Conservation (phyloP, 164 flowering plant species). For the Akebia trifoliata region DNA sequence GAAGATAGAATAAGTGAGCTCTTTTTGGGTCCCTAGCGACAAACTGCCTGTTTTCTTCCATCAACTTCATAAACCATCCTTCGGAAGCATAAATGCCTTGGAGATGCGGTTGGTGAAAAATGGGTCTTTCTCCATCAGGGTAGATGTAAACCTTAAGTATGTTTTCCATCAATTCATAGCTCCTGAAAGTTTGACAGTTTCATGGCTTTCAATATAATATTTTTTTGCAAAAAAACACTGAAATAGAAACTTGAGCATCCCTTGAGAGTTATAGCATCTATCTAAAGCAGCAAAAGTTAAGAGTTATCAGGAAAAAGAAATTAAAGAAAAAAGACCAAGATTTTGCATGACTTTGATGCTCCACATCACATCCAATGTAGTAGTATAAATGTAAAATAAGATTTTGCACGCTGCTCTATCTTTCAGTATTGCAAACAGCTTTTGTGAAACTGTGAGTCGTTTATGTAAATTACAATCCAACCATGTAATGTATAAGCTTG, state of each 20-base stretch:
- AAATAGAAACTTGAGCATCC: background rate
- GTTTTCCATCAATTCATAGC: too few species aligned
- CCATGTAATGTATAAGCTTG: too few species aligned
- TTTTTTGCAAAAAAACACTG: background rate
- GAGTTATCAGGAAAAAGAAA: too few species aligned
- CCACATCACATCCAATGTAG: too few species aligned
- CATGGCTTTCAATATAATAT: background rate
- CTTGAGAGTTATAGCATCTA: background rate
- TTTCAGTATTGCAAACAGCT: too few species aligned
- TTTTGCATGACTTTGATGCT: too few species aligned
- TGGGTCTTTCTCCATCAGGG: conserved; percentile 19
- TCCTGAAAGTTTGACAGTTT: conserved; percentile 16
- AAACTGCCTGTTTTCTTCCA: conserved; percentile 24
- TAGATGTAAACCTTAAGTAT: conserved; percentile 25
- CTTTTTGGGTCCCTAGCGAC: conserved; percentile 20
- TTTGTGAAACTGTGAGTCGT: too few species aligned
- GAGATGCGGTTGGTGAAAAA: conserved; percentile 25
- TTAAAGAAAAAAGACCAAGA: too few species aligned
- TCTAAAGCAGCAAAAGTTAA: background rate
- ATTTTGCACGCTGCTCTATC: too few species aligned
- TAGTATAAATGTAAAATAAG: too few species aligned
- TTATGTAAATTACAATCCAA: too few species aligned
- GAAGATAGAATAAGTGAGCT: conserved; percentile 26
- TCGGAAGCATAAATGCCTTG: conserved; percentile 28
- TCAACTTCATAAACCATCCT: too few species aligned